Evolutionary conservation across 1,139 yeast species (phyloP), one percentile per base, ranked within the genome.

Genomic region (Saccharomyces pastorianus): DNA sequence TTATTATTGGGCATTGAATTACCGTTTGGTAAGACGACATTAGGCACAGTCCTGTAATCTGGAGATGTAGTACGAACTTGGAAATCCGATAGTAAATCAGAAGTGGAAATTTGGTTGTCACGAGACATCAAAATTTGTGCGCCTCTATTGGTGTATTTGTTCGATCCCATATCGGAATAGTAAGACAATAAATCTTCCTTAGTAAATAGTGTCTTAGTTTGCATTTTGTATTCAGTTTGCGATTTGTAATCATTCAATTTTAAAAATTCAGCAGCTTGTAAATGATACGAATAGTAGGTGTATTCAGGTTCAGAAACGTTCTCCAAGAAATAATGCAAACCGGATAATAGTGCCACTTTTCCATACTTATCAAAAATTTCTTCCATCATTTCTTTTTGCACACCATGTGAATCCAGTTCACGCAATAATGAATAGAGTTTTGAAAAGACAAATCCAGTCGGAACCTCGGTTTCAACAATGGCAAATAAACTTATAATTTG

Each of bases 211-310:
- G 55, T 52, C 3, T 55, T 48, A 26, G 53, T 54, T 20, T 57
- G 56, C 20, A 52, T 50, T 31, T 63, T 64, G 46, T 50, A 57
- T 13, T 60, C 52, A 7, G 62, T 58, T 57, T 64, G 69, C 1
- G 62, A 44, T 44, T 57, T 53, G 54, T 68, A 69, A 51, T 66
- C 67, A 23, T 57, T 54, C 25, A 64, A 34, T 13, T 56, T 59
- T 32, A 69, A 54, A 46, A 62, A 65, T 8, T 56, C 56, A 1
- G 72, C 66, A 0, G 71, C 70, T 51, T 63, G 59, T 6, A 47
- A 7, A 51, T 69, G 73, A 52, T 68, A 69, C 2, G 53, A 34
- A 51, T 66, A 68, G 53, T 68, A 69, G 8, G 56, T 46, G n/a
- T 57, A 47, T 8, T 59, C 57, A 23, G 65, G 62, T 11, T 53